Base-by-base conservation (phyloP, 352 stramenopile species). In the Phytophthora quininea region DNA sequence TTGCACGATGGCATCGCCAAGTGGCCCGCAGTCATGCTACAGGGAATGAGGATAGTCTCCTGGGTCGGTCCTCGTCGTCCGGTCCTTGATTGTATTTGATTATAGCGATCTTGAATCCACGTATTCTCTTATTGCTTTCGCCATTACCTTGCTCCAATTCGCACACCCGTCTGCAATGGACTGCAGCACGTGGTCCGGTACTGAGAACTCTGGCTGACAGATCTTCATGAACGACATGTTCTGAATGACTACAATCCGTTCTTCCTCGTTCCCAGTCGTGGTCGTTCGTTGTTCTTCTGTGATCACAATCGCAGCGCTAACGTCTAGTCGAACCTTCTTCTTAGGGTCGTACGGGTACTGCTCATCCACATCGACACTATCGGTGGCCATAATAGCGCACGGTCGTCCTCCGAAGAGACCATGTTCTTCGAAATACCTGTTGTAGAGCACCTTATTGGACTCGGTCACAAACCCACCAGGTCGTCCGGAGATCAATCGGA, bases 321-420 rank as follows among this genome's bases (percentile, higher is more conserved):
- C 29, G 32, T 82, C 71, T 24, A 76, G 57, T 8, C 72, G 72
- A 33, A 80, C 45, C 32, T 67, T 57, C 8, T 64, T 52, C 7
- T 67, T 46, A 0, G 73, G 62, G 0, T 70, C 27, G 42, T 82
- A 85, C 24, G 73, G 76, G 33, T 80, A 59, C 45, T 79, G 49
- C 1, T 79, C 72, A 35, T 84, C 75, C 11, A 61, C 50, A 35
- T 80, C 72, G 1, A 81, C 73, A 24, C 42, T 71, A 37, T 79
- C 64, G 4, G 62, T 67, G 4, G 55, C 46, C 15, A 68, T 59
- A 5, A 77, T 63, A 3, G 56, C 65, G 31, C 62, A 75, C 10
- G 65, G 68, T 0, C 12, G 40, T 1, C 45, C 51, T 15, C 29
- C 45, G 8, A 54, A 15, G 19, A 57, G 10, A 14, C 54, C 53